Conservation (phyloP, 2,329 filamentous ascomycete species). For the Colletotrichum horii region DNA sequence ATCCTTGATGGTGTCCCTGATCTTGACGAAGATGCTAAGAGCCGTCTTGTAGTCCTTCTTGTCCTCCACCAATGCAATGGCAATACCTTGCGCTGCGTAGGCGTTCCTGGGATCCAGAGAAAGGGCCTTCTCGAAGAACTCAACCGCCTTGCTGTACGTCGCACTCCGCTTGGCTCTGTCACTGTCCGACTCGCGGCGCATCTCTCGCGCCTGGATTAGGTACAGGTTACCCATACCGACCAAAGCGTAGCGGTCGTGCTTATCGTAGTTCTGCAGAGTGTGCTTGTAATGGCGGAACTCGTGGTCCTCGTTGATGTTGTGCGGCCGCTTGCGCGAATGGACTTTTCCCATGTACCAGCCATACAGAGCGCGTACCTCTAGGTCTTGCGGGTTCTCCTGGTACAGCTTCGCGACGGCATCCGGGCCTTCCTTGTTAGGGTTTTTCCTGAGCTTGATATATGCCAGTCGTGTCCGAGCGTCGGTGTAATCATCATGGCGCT, state of each 20-base stretch:
- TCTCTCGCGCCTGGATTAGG: constrained; percentile 86
- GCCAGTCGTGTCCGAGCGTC: constrained; percentile 89
- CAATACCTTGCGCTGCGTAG: constrained; percentile 94
- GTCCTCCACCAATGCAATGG: constrained; percentile 92
- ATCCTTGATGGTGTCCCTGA: constrained; percentile 89
- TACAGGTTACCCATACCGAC: constrained; percentile 97
- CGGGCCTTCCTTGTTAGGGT: constrained; percentile 84
- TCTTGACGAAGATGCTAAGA: constrained; percentile 86
- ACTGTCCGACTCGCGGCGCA: constrained; percentile 86
- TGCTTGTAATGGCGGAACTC: constrained; percentile 97
- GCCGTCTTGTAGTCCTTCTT: constrained; percentile 86
- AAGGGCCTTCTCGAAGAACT: constrained; percentile 97
- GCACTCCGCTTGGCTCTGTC: constrained; percentile 91
- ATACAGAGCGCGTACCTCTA: constrained; percentile 91
- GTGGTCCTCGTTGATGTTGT: constrained; percentile 84
- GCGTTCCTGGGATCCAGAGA: constrained; percentile 95
- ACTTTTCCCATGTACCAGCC: constrained; percentile 93
- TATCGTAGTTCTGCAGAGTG: constrained; percentile 91
- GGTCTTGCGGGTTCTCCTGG: constrained; percentile 80
- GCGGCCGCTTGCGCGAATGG: constrained; percentile 77
- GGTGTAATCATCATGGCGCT: constrained; percentile 88
- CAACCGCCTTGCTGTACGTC: constrained; percentile 88
- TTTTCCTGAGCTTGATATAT: constrained; percentile 84
- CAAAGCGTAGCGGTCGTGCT: constrained; percentile 96
- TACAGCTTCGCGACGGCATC: constrained; percentile 87